Conservation (phyloP, 352 stramenopile genomes). For the Pythium utonaiense region DNA sequence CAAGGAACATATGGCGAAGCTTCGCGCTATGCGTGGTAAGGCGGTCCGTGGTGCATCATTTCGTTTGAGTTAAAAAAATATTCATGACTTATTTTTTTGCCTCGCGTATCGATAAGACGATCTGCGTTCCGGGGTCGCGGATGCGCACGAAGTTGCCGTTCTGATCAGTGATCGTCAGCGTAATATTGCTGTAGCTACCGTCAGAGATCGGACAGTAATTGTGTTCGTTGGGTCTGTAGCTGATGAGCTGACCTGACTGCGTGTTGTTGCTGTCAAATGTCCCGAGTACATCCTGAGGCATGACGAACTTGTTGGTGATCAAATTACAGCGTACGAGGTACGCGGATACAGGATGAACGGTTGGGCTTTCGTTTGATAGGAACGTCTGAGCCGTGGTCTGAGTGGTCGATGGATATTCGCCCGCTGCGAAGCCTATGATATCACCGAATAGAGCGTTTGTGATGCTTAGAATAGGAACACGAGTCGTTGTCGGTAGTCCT, state of each 20-base stretch:
- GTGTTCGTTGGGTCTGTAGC: constrained; percentile 6
- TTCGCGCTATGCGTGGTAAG: neutral
- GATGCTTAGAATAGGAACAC: neutral
- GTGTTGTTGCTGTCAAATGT: constrained; percentile 8
- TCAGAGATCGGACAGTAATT: neutral
- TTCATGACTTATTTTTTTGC: neutral
- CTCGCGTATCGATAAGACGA: neutral
- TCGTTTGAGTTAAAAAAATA: neutral
- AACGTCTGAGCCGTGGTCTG: constrained; percentile 1
- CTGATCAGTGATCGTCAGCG: constrained; percentile 6
- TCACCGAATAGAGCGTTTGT: constrained; percentile 3
- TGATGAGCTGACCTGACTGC: neutral
- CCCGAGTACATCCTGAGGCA: constrained; percentile 3
- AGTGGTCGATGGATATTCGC: neutral
- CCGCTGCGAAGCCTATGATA: constrained; percentile 6
- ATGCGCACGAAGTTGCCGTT: neutral
- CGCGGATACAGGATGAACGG: neutral
- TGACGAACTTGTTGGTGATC: constrained; percentile 2
- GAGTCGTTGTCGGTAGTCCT: constrained; percentile 23
- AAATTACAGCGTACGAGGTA: constrained; percentile 6
- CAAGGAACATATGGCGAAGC: constrained; percentile 1
- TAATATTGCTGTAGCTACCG: constrained; percentile 6
- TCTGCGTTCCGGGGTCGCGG: neutral
- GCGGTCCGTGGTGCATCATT: neutral
- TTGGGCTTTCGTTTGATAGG: neutral